Conservation (phyloP, 2,329 filamentous ascomycete species). For the Fusarium oxysporum region DNA sequence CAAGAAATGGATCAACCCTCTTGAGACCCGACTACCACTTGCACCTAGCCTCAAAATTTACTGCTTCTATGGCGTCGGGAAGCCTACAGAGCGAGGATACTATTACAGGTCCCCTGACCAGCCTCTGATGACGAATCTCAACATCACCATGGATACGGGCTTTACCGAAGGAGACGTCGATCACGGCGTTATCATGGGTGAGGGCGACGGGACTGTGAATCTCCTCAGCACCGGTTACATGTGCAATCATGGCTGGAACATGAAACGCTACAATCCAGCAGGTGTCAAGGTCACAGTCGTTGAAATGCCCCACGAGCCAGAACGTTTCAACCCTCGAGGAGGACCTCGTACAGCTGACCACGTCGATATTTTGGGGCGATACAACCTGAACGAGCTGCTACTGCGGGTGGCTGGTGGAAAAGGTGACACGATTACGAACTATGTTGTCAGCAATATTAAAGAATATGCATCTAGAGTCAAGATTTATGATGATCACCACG, state of each 20-base stretch:
- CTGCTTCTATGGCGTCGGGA: slow-evolving; percentile 96
- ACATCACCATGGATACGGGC: slow-evolving; percentile 78
- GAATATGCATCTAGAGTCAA: slow-evolving; percentile 87
- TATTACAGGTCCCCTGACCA: slow-evolving; percentile 82
- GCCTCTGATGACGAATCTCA: slow-evolving; percentile 73
- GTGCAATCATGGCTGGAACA: slow-evolving; percentile 94
- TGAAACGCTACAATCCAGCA: slow-evolving; percentile 93
- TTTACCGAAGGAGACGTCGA: slow-evolving; percentile 73
- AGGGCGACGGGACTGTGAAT: slow-evolving; percentile 96
- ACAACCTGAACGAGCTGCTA: slow-evolving; percentile 91
- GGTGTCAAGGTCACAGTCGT: slow-evolving; percentile 83
- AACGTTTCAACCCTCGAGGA: slow-evolving; percentile 86
- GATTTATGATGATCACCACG: slow-evolving; percentile 75
- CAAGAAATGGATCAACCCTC: slow-evolving; percentile 92
- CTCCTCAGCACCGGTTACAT: slow-evolving; percentile 94
- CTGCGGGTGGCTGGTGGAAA: slow-evolving; percentile 86
- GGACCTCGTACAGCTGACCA: slow-evolving; percentile 84
- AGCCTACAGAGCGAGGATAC: slow-evolving; percentile 91
- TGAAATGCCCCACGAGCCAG: slow-evolving; percentile 97
- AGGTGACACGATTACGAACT: slow-evolving; percentile 82
- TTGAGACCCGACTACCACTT: slow-evolving; percentile 87
- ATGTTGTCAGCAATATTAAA: slow-evolving; percentile 81
- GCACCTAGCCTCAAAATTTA: slow-evolving; percentile 94
- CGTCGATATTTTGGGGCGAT: slow-evolving; percentile 92
- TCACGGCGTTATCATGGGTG: slow-evolving; percentile 93